A percentile compares a stretch with the other conserved stretches of the same genome.
Evolutionary conservation across 1,284 basidiomycete species (phyloP).

Genomic region (Heterobasidion occidentale): DNA sequence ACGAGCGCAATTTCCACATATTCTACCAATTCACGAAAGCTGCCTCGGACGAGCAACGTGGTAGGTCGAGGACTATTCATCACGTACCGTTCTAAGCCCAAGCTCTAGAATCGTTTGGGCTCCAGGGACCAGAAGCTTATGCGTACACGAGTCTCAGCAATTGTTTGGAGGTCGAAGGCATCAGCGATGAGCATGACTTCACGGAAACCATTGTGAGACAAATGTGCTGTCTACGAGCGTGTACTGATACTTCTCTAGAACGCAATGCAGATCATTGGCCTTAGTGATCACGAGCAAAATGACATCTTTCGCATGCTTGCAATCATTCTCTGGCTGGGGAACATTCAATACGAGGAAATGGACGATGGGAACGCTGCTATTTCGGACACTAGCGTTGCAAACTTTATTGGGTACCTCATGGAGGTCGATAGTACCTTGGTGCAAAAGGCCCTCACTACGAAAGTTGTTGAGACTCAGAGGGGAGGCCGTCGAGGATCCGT

Average conservation of each 20-base stretch:
- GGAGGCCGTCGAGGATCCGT: conserved; percentile 91
- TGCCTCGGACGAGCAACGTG: conserved; percentile 82
- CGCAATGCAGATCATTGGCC: conserved; percentile 92
- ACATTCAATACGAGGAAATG: conserved; percentile 84
- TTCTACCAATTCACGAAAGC: conserved; percentile 99
- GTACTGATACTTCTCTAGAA: conserved; percentile 38
- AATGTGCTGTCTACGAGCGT: not conserved
- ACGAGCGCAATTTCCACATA: conserved; percentile 98
- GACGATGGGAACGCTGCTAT: conserved; percentile 87
- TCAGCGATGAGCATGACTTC: conserved; percentile 88
- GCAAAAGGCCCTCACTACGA: conserved; percentile 81
- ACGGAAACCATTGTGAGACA: conserved; percentile 73
- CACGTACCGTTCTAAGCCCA: conserved; percentile 1
- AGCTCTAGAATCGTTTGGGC: conserved; percentile 78
- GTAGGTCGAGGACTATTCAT: conserved; percentile 31
- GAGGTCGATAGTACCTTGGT: conserved; percentile 77
- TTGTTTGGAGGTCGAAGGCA: conserved; percentile 88
- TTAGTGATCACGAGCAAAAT: conserved; percentile 78
- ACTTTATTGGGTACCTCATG: conserved; percentile 94
- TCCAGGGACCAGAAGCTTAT: conserved; percentile 97
- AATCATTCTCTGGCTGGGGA: conserved; percentile 93
- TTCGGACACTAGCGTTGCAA: conserved; percentile 83
- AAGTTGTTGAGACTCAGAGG: conserved; percentile 89
- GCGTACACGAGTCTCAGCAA: conserved; percentile 89
- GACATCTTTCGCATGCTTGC: conserved; percentile 95